Evolutionary conservation across 129 eudicot genomes (phyloP).

Genomic region (Apium graveolens): DNA sequence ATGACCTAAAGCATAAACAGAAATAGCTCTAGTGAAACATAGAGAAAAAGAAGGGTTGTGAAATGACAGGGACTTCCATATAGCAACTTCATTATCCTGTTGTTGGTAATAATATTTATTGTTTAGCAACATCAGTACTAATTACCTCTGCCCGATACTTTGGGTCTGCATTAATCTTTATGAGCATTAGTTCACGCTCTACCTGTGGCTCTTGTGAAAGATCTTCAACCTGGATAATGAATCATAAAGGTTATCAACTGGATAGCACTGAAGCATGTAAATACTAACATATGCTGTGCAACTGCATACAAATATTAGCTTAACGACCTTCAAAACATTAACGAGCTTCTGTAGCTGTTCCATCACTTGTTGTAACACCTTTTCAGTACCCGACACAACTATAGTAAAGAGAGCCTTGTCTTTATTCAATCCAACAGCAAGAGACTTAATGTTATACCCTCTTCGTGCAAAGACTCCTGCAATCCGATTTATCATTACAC

Average conservation of each 20-base stretch:
- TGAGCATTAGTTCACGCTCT: slow-evolving; percentile 95
- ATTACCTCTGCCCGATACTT: slow-evolving; percentile 62
- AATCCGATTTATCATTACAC: no score
- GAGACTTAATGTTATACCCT: no score
- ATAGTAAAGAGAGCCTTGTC: no score
- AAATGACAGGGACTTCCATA: neutral
- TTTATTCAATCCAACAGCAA: no score
- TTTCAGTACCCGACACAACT: no score
- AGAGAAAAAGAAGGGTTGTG: no score
- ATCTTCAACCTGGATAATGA: slow-evolving; percentile 38
- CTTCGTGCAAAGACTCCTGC: no score
- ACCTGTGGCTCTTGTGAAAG: no score
- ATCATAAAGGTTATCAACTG: neutral
- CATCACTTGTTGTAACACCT: slow-evolving; percentile 81
- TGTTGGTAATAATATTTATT: neutral
- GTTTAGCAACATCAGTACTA: neutral
- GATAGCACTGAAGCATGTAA: neutral
- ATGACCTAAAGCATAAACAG: slow-evolving; percentile 48
- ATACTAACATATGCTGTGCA: neutral
- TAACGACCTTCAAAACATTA: slow-evolving; percentile 68
- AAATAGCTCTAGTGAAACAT: neutral
- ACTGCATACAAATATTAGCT: neutral
- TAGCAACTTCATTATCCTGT: neutral
- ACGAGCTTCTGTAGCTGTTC: slow-evolving; percentile 95
- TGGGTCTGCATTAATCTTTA: slow-evolving; percentile 66